A percentile compares a stretch with the other conserved stretches of the same genome.
phyloP scores from a whole-genome alignment of 805 yeast genomes.

The Myxozyma kluyveri region DNA sequence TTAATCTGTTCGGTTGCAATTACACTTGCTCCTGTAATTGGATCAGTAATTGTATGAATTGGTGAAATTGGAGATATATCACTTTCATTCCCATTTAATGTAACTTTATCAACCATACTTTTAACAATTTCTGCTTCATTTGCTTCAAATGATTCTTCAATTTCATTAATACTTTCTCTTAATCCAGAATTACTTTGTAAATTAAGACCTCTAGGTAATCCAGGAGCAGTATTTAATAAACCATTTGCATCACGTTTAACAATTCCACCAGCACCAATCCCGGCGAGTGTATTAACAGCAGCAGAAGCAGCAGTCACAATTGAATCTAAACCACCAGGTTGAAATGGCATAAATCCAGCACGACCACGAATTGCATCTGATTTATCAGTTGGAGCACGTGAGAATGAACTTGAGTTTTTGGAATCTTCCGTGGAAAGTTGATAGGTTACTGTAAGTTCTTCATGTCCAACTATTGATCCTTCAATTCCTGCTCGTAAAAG shows the following conservation, averaged over 20 bases:
- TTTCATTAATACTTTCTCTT: slow-evolving; percentile 19
- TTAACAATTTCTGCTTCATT: background rate
- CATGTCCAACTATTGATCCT: slow-evolving; percentile 62
- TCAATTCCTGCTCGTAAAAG: slow-evolving; percentile 72
- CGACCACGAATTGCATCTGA: slow-evolving; percentile 66
- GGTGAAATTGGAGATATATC: slow-evolving; percentile 1
- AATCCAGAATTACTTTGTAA: slow-evolving; percentile 21
- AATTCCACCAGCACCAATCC: slow-evolving; percentile 31
- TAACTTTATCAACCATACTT: background rate
- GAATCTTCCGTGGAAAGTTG: slow-evolving; percentile 51
- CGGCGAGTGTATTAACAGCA: slow-evolving; percentile 27
- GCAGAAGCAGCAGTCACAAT: slow-evolving; percentile 32
- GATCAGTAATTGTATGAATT: slow-evolving; percentile 28
- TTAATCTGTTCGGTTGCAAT: slow-evolving; percentile 11
- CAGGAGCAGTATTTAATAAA: slow-evolving; percentile 77
- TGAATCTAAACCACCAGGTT: slow-evolving; percentile 78
- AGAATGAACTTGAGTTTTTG: slow-evolving; percentile 68
- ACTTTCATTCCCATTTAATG: background rate
- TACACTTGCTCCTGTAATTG: slow-evolving; percentile 20
- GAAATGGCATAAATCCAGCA: slow-evolving; percentile 76
- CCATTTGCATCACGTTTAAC: slow-evolving; percentile 72
- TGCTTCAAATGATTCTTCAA: slow-evolving; percentile 25
- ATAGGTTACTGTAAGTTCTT: slow-evolving; percentile 56
- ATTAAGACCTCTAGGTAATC: slow-evolving; percentile 68
- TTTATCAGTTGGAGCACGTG: slow-evolving; percentile 54